Percentiles rank a stretch among this genome's conserved stretches.
phyloP scores from a whole-genome alignment of 1,139 yeast genomes.

The Yamadazyma membranifaciens region DNA sequence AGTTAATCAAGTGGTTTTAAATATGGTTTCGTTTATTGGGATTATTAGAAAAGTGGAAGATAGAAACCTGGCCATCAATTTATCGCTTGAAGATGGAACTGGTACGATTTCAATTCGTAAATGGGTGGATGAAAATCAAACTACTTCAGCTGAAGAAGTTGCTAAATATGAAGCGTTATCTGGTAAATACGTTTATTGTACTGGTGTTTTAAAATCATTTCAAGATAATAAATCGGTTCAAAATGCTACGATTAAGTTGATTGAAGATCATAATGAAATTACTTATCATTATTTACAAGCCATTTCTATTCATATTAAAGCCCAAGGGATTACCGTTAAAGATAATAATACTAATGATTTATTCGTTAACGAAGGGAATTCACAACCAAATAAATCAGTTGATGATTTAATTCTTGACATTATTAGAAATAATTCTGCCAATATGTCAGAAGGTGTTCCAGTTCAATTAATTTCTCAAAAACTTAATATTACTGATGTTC shows the following conservation, averaged over 20 bases:
- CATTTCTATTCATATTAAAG: slow-evolving; percentile 56
- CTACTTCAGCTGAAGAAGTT: slow-evolving; percentile 31
- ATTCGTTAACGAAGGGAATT: slow-evolving; percentile 40
- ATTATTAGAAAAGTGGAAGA: slow-evolving; percentile 55
- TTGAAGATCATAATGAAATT: slow-evolving; percentile 73
- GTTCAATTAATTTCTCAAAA: slow-evolving; percentile 57
- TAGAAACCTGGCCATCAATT: slow-evolving; percentile 49
- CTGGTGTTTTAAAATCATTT: slow-evolving; percentile 72
- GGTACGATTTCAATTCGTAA: slow-evolving; percentile 69
- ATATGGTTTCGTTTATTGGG: slow-evolving; percentile 64
- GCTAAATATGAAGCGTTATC: slow-evolving; percentile 32
- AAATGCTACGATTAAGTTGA: slow-evolving; percentile 57
- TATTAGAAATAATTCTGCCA: slow-evolving; percentile 48
- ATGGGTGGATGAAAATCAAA: slow-evolving; percentile 60
- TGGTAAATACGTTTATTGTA: slow-evolving; percentile 61
- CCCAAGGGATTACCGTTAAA: slow-evolving; percentile 36
- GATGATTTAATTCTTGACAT: slow-evolving; percentile 48
- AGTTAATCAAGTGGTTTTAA: slow-evolving; percentile 61
- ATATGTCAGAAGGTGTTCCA: slow-evolving; percentile 76
- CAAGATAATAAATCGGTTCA: slow-evolving; percentile 65
- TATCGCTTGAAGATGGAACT: slow-evolving; percentile 82
- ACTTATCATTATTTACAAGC: slow-evolving; percentile 76
- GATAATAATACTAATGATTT: slow-evolving; percentile 22
- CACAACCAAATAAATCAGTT: slow-evolving; percentile 19
- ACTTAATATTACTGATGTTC: slow-evolving; percentile 48